Conservation (phyloP, 2,329 filamentous ascomycete species). For the Penicillium verrucosum region DNA sequence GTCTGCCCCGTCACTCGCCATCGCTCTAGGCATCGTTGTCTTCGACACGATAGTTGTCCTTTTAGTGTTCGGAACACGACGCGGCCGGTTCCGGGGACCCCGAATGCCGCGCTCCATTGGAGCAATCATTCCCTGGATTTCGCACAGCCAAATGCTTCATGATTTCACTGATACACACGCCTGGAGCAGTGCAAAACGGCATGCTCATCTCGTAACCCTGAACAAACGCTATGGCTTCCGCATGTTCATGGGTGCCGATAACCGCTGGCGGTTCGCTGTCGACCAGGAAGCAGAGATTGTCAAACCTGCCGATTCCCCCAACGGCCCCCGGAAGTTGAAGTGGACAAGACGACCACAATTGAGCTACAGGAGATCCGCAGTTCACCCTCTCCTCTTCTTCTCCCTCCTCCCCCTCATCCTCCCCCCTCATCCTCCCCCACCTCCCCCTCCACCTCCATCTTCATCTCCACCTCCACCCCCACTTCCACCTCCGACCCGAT, state of each 20-base stretch:
- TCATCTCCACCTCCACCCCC: background rate
- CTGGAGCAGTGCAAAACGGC: conserved; percentile 30
- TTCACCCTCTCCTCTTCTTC: background rate
- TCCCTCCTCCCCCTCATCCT: background rate
- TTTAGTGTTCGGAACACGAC: conserved; percentile 33
- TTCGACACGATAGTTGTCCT: conserved; percentile 34
- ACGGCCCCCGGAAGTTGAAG: background rate
- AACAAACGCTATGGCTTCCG: conserved; percentile 35
- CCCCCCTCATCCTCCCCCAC: background rate
- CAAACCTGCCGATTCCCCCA: background rate
- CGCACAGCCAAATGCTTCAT: conserved; percentile 32
- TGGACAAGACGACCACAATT: conserved; percentile 23
- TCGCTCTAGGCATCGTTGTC: conserved; percentile 30
- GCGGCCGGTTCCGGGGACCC: conserved; percentile 33
- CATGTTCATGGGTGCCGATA: conserved; percentile 29
- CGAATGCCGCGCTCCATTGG: conserved; percentile 36
- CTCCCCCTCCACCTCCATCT: background rate
- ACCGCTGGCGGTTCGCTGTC: conserved; percentile 32
- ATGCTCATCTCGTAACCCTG: conserved; percentile 24
- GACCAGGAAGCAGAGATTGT: conserved; percentile 28
- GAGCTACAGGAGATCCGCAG: conserved; percentile 17
- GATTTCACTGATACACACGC: conserved; percentile 31
- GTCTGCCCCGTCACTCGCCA: conserved; percentile 28
- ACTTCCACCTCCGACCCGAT: background rate
- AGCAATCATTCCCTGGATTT: conserved; percentile 34